Percentiles rank a stretch among this genome's conserved stretches.
Conservation (phyloP, 2,329 filamentous ascomycete genomes). For the Aspergillus floridensis region DNA sequence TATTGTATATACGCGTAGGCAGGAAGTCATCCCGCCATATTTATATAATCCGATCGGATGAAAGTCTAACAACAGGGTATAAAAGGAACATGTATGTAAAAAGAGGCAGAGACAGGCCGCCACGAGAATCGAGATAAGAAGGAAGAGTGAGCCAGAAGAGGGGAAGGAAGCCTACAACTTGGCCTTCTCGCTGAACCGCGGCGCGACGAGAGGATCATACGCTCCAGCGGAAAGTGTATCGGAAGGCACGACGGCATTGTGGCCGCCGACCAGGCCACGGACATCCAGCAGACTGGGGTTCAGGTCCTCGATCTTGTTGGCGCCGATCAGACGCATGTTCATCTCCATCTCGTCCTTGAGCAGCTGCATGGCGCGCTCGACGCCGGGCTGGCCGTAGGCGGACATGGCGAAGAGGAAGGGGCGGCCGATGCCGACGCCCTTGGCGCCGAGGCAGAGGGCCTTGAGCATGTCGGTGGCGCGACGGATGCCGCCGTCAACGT, state of each 20-base stretch:
- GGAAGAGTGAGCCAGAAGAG: not conserved
- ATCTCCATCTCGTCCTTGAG: constrained; percentile 97
- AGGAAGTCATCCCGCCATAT: not conserved
- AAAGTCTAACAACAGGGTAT: constrained; percentile 5
- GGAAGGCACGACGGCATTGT: constrained; percentile 57
- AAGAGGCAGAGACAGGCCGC: not conserved
- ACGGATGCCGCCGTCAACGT: constrained; percentile 84
- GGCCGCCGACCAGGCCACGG: constrained; percentile 61
- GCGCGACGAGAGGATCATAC: constrained; percentile 55
- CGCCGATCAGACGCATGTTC: constrained; percentile 95
- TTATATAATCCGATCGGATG: constrained; percentile 1
- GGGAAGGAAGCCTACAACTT: constrained; percentile 31
- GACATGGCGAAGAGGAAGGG: constrained; percentile 97
- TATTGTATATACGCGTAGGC: not conserved
- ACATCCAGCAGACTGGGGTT: constrained; percentile 78
- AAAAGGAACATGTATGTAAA: not conserved
- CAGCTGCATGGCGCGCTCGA: constrained; percentile 87
- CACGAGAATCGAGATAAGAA: not conserved
- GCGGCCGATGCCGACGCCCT: constrained; percentile 87
- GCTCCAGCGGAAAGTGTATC: constrained; percentile 59
- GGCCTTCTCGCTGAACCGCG: constrained; percentile 49
- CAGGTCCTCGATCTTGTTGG: constrained; percentile 69
- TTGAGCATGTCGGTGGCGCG: constrained; percentile 94
- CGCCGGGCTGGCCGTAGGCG: constrained; percentile 80
- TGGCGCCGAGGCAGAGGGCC: constrained; percentile 86